phyloP scores from a whole-genome alignment of 192 early-diverging fungal genomes.

The Coemansia sp. region DNA sequence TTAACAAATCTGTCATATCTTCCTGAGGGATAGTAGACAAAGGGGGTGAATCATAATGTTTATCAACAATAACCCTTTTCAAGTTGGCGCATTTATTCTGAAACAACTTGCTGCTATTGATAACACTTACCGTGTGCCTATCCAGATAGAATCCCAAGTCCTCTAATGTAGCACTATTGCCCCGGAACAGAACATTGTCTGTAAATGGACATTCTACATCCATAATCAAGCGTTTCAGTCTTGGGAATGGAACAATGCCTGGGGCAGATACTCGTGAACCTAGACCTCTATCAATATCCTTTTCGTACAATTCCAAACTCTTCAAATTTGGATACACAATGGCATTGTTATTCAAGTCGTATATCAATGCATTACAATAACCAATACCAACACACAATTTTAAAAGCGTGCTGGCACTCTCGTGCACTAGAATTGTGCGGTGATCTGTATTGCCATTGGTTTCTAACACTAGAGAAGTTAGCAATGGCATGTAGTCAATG shows the following conservation, averaged over 20 bases:
- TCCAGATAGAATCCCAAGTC: background rate
- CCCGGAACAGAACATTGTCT: constrained; percentile 7
- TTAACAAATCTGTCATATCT: background rate
- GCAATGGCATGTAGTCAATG: background rate
- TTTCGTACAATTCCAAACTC: background rate
- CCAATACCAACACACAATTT: background rate
- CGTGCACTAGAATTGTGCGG: background rate
- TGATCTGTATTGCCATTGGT: background rate
- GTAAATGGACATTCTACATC: constrained; percentile 1
- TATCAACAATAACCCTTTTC: background rate
- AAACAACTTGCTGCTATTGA: background rate
- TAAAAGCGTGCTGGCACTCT: background rate
- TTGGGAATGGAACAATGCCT: constrained; percentile 8
- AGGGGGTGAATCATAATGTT: background rate
- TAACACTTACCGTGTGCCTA: background rate
- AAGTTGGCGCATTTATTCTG: background rate
- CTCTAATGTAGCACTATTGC: constrained; percentile 5
- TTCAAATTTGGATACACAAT: constrained; percentile 8
- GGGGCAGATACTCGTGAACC: background rate
- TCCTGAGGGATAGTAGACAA: background rate
- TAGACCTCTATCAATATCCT: background rate
- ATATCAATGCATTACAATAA: background rate
- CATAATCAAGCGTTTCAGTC: background rate
- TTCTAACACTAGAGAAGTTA: background rate
- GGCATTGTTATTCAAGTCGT: background rate